A percentile compares a stretch with the other conserved stretches of the same genome.
phyloP scores from a whole-genome alignment of 129 eudicot species.

The Centrapalus pauciflorus region DNA sequence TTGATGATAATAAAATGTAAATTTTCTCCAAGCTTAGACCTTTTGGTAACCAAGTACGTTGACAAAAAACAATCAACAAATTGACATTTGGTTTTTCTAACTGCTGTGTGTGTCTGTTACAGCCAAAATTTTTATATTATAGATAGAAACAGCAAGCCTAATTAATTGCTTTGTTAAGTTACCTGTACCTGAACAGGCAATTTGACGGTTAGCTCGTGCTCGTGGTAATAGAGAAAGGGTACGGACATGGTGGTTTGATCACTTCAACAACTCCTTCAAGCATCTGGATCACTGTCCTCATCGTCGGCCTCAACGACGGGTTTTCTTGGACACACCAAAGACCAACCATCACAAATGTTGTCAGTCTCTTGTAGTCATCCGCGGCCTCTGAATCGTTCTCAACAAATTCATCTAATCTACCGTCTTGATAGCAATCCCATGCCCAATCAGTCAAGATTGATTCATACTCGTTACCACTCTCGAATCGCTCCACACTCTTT shows the following conservation, averaged over 20 bases:
- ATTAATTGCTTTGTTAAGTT: too few relatives aligned
- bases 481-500: not conserved
- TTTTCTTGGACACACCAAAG: too few relatives aligned
- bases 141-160: too few relatives aligned
- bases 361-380: conserved; percentile 8
- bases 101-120: too few relatives aligned
- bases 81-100: too few relatives aligned
- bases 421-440: conserved; percentile 26
- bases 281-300: conserved; percentile 37
- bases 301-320: conserved; percentile 38
- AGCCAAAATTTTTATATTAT: too few relatives aligned
- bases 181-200: too few relatives aligned
- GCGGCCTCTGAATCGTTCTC: conserved; percentile 8
- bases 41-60: too few relatives aligned
- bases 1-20: too few relatives aligned
- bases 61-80: too few relatives aligned
- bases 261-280: conserved; percentile 40
- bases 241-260: conserved; percentile 29
- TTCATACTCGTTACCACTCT: not conserved
- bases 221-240: not conserved
- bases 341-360: conserved; percentile 33
- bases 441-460: conserved; percentile 26
- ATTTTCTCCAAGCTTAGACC: too few relatives aligned
- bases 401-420: conserved; percentile 3
- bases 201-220: too few relatives aligned